phyloP scores from a whole-genome alignment of 2,329 filamentous ascomycete species.

The Colletotrichum theobromicola region DNA sequence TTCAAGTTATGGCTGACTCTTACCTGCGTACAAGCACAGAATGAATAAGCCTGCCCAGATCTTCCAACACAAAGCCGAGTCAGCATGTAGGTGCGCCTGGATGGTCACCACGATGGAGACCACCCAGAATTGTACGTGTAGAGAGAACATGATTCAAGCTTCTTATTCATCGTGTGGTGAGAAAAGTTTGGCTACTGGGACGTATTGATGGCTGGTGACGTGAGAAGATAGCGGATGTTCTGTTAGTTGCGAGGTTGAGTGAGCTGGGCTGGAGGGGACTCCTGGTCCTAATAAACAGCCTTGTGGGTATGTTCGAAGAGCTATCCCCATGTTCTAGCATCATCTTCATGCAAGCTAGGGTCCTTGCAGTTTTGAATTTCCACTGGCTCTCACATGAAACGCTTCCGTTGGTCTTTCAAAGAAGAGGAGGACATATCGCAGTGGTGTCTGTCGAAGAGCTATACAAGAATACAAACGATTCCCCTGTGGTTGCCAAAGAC shows the following conservation, averaged over 20 bases:
- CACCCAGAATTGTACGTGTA: too few relatives aligned
- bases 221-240: too few relatives aligned
- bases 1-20: too few relatives aligned
- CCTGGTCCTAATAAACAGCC: fast-evolving
- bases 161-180: fast-evolving
- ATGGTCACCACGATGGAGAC: too few relatives aligned
- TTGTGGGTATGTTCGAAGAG: fast-evolving
- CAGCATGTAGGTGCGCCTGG: too few relatives aligned
- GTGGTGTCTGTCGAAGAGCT: fast-evolving
- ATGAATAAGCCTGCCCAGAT: too few relatives aligned
- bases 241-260: not conserved
- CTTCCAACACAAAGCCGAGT: too few relatives aligned
- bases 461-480: not conserved
- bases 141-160: not conserved
- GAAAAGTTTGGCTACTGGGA: not conserved
- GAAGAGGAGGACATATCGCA: fast-evolving
- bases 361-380: not conserved
- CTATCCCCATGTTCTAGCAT: fast-evolving
- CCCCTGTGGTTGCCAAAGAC: fast-evolving
- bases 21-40: not conserved
- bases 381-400: not conserved
- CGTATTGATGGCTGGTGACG: too few relatives aligned
- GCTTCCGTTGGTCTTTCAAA: not conserved
- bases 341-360: fast-evolving
- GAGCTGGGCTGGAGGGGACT: not conserved